A percentile compares a stretch with the other conserved stretches of the same genome.
Conservation (phyloP, 768 basidiomycete genomes). For the Nidula microcarpa region DNA sequence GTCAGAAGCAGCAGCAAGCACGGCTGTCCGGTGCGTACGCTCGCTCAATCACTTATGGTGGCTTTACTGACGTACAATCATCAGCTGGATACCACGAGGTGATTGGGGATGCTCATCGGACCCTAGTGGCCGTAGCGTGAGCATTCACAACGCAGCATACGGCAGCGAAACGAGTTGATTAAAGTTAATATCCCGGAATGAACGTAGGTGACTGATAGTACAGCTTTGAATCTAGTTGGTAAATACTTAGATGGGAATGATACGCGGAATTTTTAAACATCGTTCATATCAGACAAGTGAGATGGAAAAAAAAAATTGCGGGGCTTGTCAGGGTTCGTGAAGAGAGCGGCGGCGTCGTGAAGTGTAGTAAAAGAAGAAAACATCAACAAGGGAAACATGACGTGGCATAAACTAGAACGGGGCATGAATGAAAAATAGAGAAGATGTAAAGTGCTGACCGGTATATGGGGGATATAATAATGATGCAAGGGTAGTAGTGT, state of each 20-base stretch:
- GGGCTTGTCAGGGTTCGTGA: conserved; percentile 9
- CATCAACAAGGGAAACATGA: not conserved
- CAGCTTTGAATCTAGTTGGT: conserved; percentile 21
- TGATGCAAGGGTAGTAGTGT: not conserved
- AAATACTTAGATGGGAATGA: conserved; percentile 14
- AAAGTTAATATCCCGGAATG: conserved; percentile 18
- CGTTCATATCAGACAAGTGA: not conserved
- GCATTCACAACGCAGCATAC: conserved; percentile 94
- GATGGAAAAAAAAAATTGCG: not conserved
- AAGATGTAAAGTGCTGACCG: conserved; percentile 2
- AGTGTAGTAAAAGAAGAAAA: not conserved
- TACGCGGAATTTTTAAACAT: not conserved
- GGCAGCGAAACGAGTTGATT: conserved; percentile 25
- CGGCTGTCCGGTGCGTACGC: conserved; percentile 77
- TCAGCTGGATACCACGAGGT: conserved; percentile 87
- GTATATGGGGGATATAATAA: not conserved
- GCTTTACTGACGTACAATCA: conserved; percentile 2
- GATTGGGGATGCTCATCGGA: conserved; percentile 97
- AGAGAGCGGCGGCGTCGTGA: not conserved
- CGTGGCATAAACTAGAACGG: not conserved
- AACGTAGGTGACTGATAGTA: conserved; percentile 24
- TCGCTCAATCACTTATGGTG: conserved; percentile 4
- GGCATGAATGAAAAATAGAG: conserved; percentile 3
- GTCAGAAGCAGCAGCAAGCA: conserved; percentile 77
- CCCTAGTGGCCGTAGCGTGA: conserved; percentile 93